phyloP scores from a whole-genome alignment of 176 grass and related monocot species.

The Carex cristatella region DNA sequence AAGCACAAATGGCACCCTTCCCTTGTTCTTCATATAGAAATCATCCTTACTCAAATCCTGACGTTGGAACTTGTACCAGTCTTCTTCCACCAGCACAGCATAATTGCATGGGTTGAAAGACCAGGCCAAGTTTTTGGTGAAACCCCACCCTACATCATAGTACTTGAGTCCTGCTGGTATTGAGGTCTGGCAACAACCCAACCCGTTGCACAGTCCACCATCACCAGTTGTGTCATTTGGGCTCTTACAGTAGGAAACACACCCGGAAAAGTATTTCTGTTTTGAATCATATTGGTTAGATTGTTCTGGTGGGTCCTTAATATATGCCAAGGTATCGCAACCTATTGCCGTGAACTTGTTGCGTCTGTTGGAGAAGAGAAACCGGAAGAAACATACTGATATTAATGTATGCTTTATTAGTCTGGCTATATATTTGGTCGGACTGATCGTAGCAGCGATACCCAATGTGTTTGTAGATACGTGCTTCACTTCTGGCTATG shows the following conservation, averaged over 20 bases:
- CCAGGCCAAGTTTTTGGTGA: neutral
- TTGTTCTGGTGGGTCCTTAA: too few relatives aligned
- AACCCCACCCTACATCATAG: neutral
- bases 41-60: neutral
- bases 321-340: neutral
- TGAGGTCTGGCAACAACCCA: neutral
- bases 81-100: neutral
- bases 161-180: neutral
- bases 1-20: neutral
- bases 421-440: neutral
- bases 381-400: neutral
- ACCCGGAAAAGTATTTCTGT: neutral
- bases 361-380: neutral
- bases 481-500: too few relatives aligned
- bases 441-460: neutral
- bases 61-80: neutral
- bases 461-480: too few relatives aligned
- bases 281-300: too few relatives aligned
- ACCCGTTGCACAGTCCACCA: neutral
- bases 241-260: neutral
- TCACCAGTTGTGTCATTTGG: neutral
- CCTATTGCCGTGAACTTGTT: slow-evolving; percentile 4
- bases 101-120: neutral
- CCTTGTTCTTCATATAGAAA: neutral
- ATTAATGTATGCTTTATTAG: neutral